phyloP scores from a whole-genome alignment of 2,329 filamentous ascomycete genomes.

The Penicillium sp. region DNA sequence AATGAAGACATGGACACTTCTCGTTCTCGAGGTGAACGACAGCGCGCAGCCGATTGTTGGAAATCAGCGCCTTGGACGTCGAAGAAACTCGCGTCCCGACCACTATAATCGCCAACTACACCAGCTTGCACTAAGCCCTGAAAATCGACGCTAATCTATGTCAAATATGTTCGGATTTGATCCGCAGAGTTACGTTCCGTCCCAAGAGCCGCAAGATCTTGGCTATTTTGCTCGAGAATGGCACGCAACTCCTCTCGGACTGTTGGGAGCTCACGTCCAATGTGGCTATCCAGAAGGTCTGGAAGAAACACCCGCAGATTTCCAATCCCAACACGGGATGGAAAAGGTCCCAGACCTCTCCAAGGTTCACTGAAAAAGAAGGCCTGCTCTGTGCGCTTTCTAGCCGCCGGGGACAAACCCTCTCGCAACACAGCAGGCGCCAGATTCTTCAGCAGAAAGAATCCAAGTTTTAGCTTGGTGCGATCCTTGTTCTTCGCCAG shows the following conservation, averaged over 20 bases:
- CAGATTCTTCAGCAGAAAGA: conserved; percentile 29
- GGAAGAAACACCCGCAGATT: conserved; percentile 21
- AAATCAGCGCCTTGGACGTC: neutral
- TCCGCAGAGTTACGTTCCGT: conserved; percentile 6
- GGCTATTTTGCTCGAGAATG: conserved; percentile 4
- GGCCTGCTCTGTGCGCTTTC: conserved; percentile 5
- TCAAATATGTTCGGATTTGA: conserved; percentile 24
- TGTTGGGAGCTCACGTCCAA: conserved; percentile 21
- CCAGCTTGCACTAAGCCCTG: conserved; percentile 19
- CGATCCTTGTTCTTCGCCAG: conserved; percentile 27
- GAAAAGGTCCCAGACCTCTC: conserved; percentile 15
- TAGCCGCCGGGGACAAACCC: conserved; percentile 3
- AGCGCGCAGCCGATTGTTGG: neutral
- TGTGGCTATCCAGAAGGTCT: conserved; percentile 20
- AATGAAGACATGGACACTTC: too few relatives aligned
- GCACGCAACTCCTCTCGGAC: conserved; percentile 17
- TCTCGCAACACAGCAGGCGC: conserved; percentile 16
- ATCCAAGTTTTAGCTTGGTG: conserved; percentile 29
- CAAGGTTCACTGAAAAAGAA: conserved; percentile 20
- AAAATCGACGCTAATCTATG: conserved; percentile 17
- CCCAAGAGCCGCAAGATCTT: conserved; percentile 11
- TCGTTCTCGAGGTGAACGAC: neutral
- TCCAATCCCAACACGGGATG: conserved; percentile 17
- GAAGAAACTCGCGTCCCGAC: conserved; percentile 7
- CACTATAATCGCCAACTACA: conserved; percentile 22